Base-by-base conservation (phyloP, 108 stramenopile genomes). In the Bacterosira constricta region DNA sequence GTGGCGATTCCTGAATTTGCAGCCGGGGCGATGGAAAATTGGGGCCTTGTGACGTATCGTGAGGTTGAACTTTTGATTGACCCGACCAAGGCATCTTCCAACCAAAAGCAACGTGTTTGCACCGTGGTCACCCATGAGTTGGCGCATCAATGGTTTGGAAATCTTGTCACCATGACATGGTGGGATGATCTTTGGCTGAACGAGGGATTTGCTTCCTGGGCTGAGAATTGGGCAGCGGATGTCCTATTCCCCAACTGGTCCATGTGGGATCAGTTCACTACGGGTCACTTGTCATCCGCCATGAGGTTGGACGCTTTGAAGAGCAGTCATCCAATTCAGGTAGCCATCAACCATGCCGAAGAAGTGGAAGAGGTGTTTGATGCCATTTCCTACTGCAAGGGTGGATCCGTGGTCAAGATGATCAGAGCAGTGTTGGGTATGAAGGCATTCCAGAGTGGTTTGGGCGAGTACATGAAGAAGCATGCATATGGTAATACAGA, bases 151-250 rank as follows among this genome's bases (percentile, higher is more conserved):
- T 98, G 97, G 98, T 97, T 97, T 61, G 97, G 98, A 44, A 97
- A 99, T 66, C 82, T 98, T 10, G 97, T 99, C 7, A 99, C 98
- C 60, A 98, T 97, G 97, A 71, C 76, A 7, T 97, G 93, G 93
- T 99, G 98, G 98, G 92, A 94, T 72, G 96, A 96, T 77, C 81
- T 99, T 45, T 99, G 96, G 95, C 82, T 99, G 54, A 99, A 99
- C 69, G 98, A 99, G 70, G 97, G 97, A 7, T 99, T 98, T 67
- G 98, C 98, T 0, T 83, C 68, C 35, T 95, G 93, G 90, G 88
- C 93, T 13, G 94, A 96, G 63, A 91, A 93, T 68, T 89, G 79
- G 75, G 89, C 94, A 8, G 82, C 91, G 2, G 74, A 95, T 69
- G 67, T 55, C 23, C 62, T 96, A 8, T 93, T 85, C 80, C 96